Conservation (phyloP, 768 basidiomycete genomes). For the Tulasnella sp. region DNA sequence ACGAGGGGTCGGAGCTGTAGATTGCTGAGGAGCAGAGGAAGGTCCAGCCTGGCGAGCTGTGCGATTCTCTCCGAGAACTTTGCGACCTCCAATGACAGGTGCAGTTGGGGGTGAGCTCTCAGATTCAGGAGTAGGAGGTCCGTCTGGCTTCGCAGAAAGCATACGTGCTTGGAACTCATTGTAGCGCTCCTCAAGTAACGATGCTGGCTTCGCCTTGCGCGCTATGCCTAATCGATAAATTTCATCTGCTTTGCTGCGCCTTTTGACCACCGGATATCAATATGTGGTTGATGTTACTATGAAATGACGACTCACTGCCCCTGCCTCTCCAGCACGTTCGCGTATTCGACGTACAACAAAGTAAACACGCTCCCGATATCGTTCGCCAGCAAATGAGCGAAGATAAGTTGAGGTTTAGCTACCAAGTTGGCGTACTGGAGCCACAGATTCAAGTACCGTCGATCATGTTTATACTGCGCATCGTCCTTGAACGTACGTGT, state of each 20-base stretch:
- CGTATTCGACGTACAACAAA: constrained; percentile 86
- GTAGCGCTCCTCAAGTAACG: constrained; percentile 72
- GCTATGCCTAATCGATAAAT: constrained; percentile 76
- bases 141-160: constrained; percentile 33
- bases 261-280: constrained; percentile 29
- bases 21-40: constrained; percentile 20
- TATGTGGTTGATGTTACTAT: background rate
- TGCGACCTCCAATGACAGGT: constrained; percentile 22
- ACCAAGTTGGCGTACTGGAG: constrained; percentile 72
- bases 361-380: constrained; percentile 78
- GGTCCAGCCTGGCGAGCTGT: constrained; percentile 31
- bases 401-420: constrained; percentile 64
- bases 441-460: constrained; percentile 90
- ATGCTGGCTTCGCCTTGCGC: constrained; percentile 69
- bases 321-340: constrained; percentile 59
- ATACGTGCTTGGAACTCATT: constrained; percentile 58
- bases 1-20: constrained; percentile 19
- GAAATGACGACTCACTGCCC: constrained; percentile 52
- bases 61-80: constrained; percentile 16
- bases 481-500: constrained; percentile 76
- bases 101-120: constrained; percentile 15
- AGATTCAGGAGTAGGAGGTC: constrained; percentile 18
- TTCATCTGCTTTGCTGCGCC: constrained; percentile 65
- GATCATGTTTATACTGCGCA: constrained; percentile 63
- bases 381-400: constrained; percentile 78